Base-by-base conservation (phyloP, 2,329 filamentous ascomycete genomes). In the Fusarium siculi region DNA sequence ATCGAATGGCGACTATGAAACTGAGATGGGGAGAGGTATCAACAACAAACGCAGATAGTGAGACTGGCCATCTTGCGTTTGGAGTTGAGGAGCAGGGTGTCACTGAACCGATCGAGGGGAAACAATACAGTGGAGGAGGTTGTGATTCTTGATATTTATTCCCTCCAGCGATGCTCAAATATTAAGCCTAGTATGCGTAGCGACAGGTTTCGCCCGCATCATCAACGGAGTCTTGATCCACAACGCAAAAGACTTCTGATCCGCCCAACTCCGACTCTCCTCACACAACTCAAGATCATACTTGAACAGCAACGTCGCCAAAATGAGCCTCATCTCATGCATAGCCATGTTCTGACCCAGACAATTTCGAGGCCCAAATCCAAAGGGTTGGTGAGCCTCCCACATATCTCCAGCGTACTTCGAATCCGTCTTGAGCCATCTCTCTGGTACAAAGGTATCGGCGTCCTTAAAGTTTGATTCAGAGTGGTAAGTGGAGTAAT, bases 261-360 rank as follows among this genome's bases (percentile, higher is more conserved):
- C 60, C 7, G 36, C 28, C 67, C 67, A 70, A 15, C 46, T 30
- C 2, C 2, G 7, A 21, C 66, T 60, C 28, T 47, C 43, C 0
- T 70, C 34, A 19, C 54, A 60, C 4, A 70, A n/a, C 4, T 70
- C 43, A 19, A 70, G 34, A 5, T 70, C 67, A 18, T 55, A 70
- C 3, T 60, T 55, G 2, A 70, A 55, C 9, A 70, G 8, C 2
- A 70, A 21, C 7, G 39, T 65, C 0, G 60, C 60, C 9, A 70
- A 4, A 1, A 70, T 52, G 2, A 70, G 60, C 11, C 67, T 70
- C 49, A 66, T 66, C n/a, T 70, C 67, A 28, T 70, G 67, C 67
- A 70, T 43, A 1, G 67, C 67, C 66, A 70, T 70, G 0, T 66
- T 70, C 23, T 70, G 67, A 0, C 67, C 67, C n/a, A 70, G 21